Base-by-base conservation (phyloP, 2,329 filamentous ascomycete species). In the Colletotrichum lentis region DNA sequence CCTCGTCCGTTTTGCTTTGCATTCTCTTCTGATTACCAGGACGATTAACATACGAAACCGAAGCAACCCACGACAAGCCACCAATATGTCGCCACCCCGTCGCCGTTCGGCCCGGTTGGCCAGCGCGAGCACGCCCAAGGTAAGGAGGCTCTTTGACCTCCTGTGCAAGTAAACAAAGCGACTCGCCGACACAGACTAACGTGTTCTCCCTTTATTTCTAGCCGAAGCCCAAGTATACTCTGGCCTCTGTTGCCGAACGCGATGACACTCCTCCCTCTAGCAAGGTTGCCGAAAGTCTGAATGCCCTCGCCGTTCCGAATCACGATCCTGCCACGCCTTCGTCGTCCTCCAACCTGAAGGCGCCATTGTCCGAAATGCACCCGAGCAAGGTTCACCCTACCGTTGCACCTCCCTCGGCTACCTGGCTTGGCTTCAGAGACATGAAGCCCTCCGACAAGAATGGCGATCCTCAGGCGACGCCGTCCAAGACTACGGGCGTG, bases 321-420 rank as follows among this genome's bases (percentile, higher is more conserved):
- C 68, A 69, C 44, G 73, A 73, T 56, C 80, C 81, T 4, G 75
- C 74, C 35, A 90, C 91, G 1, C 93, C 93, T 5, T 84, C 83
- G 47, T 87, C 87, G 46, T 86, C 85, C 16, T 88, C 88, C 4
- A 85, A 88, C 6, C 81, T 91, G 72, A 91, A 91, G 80, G 91
- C 93, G 27, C 83, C 90, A 55, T 85, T 85, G 71, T 88, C 90
- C 68, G 94, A 97, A 77, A 97, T 97, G 94, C 94, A 97, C 76
- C 95, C 95, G 10, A 92, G 91, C 81, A 92, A 91, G 76, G 87
- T 88, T 64, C 93, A 96, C 65, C 85, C 87, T 71, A 94, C 91
- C 24, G 92, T 91, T 62, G 83, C 92, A 52, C 87, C 91, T 2
- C 94, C 96, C 31, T 93, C 94, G 12, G 93, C 91, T 6, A 83